Percentiles rank a stretch among this genome's conserved stretches.
Evolutionary conservation across 2,329 filamentous ascomycete genomes (phyloP).

Genomic region (Diaporthe aspalathi): DNA sequence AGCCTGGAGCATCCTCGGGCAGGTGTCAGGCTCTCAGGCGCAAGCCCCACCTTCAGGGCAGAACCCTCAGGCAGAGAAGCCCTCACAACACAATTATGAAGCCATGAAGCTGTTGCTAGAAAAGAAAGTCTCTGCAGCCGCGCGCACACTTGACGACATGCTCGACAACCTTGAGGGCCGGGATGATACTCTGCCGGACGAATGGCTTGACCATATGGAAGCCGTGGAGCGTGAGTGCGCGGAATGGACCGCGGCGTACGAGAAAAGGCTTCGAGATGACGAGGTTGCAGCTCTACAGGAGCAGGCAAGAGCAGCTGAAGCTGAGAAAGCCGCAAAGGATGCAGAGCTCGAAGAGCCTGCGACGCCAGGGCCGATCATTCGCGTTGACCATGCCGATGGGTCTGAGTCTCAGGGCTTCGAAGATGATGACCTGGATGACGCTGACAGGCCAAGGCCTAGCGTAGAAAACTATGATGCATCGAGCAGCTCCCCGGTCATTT

Average conservation of each 20-base stretch:
- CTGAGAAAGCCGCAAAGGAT: neutral
- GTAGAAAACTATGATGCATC: constrained; percentile 20
- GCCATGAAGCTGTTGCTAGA: constrained; percentile 74
- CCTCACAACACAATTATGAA: constrained; percentile 61
- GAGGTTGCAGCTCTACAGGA: constrained; percentile 57
- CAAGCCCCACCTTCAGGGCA: constrained; percentile 35
- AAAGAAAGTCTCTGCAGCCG: constrained; percentile 75
- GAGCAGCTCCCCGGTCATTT: constrained; percentile 24
- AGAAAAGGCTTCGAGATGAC: constrained; percentile 76
- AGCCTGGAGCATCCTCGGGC: constrained; percentile 71
- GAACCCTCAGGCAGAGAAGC: constrained; percentile 43
- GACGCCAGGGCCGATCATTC: constrained; percentile 26
- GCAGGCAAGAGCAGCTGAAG: neutral
- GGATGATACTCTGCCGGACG: constrained; percentile 84
- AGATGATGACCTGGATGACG: neutral
- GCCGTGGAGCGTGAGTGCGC: constrained; percentile 80
- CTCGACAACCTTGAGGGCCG: constrained; percentile 87
- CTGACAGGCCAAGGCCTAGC: constrained; percentile 18
- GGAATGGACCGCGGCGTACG: constrained; percentile 83
- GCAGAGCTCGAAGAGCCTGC: constrained; percentile 1
- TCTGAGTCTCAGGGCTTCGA: neutral
- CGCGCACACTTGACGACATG: constrained; percentile 82
- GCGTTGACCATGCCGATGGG: constrained; percentile 28
- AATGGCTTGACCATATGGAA: constrained; percentile 91
- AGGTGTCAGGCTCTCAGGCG: constrained; percentile 38